Percentiles rank a stretch among this genome's conserved stretches.
Conservation (phyloP, 208 protist genomes). For the Leishmania arabica region DNA sequence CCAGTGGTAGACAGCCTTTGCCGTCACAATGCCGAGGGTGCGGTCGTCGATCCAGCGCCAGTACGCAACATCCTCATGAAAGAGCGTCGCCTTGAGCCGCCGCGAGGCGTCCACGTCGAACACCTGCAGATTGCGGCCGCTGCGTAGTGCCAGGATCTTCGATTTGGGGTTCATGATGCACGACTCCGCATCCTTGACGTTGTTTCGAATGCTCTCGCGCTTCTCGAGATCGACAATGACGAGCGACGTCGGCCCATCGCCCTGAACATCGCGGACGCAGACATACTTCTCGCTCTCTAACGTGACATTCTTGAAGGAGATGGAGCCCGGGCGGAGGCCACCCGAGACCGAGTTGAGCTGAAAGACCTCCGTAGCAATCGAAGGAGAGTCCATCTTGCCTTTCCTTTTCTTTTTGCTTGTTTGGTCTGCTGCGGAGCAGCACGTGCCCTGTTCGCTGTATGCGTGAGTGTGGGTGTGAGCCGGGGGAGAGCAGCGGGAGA, state of each 20-base stretch:
- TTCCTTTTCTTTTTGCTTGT: not conserved
- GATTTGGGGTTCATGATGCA: constrained; percentile 98
- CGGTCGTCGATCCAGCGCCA: constrained; percentile 97
- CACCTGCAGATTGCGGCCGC: constrained; percentile 97
- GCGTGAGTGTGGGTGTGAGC: constrained; percentile 1
- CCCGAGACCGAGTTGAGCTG: constrained; percentile 86
- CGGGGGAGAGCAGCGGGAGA: not conserved
- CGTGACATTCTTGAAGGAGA: constrained; percentile 97
- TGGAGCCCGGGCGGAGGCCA: constrained; percentile 92
- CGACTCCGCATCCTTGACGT: constrained; percentile 97
- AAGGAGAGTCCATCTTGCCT: constrained; percentile 55
- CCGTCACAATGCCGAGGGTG: constrained; percentile 97
- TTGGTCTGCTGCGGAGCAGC: not conserved
- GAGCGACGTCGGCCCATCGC: constrained; percentile 75
- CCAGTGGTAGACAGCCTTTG: constrained; percentile 98
- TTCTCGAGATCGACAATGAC: constrained; percentile 97
- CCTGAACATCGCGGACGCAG: constrained; percentile 95
- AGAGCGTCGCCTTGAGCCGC: constrained; percentile 95
- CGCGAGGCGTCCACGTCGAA: constrained; percentile 97
- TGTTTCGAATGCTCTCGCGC: constrained; percentile 94
- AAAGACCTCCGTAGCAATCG: constrained; percentile 66
- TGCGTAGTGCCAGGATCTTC: constrained; percentile 97
- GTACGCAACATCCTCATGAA: constrained; percentile 96
- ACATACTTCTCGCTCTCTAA: constrained; percentile 98
- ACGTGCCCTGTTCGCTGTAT: not conserved